A percentile compares a stretch with the other conserved stretches of the same genome.
These are phyloP conservation scores for Aspergillus sp. DNA, from an alignment of 2,329 filamentous ascomycete genomes.

Conservation along the genomic window DNA sequence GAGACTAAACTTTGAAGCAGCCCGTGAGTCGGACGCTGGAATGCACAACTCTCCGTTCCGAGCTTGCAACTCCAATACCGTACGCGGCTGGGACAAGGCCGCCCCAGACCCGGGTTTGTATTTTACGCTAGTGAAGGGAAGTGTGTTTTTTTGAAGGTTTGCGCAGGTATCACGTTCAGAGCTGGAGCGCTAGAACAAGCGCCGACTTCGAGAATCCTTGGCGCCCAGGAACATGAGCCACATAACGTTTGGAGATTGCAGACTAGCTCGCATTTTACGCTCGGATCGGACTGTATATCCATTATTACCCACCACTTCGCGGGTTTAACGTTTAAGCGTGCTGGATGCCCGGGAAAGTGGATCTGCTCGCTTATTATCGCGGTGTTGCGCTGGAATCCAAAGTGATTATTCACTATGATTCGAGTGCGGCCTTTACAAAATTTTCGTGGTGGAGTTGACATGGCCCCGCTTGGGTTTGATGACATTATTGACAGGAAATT, in stretches of 20 bases:
- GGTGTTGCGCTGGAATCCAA: neutral
- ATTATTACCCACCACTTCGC: neutral
- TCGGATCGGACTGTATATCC: neutral
- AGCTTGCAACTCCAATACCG: neutral
- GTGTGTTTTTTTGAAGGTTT: neutral
- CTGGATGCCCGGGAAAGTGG: neutral
- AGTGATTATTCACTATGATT: neutral
- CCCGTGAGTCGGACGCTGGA: neutral
- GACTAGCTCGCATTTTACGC: neutral
- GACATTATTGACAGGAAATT: neutral
- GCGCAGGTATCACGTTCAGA: neutral
- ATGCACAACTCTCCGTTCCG: neutral
- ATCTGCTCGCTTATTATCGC: neutral
- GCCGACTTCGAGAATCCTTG: conserved; percentile 10
- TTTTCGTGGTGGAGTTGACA: conserved; percentile 1
- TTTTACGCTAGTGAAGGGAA: neutral
- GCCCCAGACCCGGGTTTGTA: neutral
- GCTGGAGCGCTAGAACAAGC: neutral
- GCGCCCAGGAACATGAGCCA: conserved; percentile 4
- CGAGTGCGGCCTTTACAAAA: neutral
- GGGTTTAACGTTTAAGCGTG: neutral
- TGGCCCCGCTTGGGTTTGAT: neutral
- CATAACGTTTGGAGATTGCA: neutral
- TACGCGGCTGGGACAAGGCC: neutral
- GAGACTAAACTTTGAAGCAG: no score